Conservation (phyloP, 352 stramenopile species). For the Phytophthora ohioensis region DNA sequence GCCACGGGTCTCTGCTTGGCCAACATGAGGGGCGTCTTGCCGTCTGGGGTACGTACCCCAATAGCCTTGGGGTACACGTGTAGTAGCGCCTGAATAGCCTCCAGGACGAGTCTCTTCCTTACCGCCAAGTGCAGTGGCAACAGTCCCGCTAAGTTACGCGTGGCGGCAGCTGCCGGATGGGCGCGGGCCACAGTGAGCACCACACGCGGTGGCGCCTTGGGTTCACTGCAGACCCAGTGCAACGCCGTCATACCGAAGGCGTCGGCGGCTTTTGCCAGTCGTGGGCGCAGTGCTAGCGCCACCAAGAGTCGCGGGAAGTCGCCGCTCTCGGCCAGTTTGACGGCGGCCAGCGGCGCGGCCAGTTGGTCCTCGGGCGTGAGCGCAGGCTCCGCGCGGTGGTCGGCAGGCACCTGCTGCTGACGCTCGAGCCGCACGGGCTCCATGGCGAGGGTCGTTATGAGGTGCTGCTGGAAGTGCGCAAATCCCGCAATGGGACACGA, state of each 20-base stretch:
- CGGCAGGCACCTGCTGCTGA: constrained; percentile 34
- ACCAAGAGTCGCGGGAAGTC: constrained; percentile 56
- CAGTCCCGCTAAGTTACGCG: constrained; percentile 63
- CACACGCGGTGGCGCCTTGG: constrained; percentile 53
- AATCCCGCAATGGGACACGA: constrained; percentile 33
- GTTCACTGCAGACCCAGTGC: constrained; percentile 83
- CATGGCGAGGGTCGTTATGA: constrained; percentile 20
- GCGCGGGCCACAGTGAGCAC: constrained; percentile 64
- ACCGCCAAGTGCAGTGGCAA: constrained; percentile 79
- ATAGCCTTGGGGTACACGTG: constrained; percentile 73
- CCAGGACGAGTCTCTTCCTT: constrained; percentile 62
- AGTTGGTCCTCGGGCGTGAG: constrained; percentile 32
- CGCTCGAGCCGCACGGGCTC: constrained; percentile 39
- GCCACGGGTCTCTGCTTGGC: constrained; percentile 51
- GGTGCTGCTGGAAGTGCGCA: constrained; percentile 15
- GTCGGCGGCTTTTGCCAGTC: constrained; percentile 54
- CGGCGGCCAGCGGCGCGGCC: constrained; percentile 31
- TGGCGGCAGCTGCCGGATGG: constrained; percentile 47
- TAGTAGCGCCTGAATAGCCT: constrained; percentile 71
- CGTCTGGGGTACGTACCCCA: constrained; percentile 55
- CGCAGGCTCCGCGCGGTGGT: constrained; percentile 16
- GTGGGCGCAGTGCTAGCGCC: constrained; percentile 50
- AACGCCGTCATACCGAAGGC: constrained; percentile 85
- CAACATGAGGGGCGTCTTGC: constrained; percentile 52
- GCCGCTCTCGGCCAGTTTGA: constrained; percentile 55